Evolutionary conservation across 495 filamentous ascomycete species (phyloP).

Genomic region (Bacidia gigantensis): DNA sequence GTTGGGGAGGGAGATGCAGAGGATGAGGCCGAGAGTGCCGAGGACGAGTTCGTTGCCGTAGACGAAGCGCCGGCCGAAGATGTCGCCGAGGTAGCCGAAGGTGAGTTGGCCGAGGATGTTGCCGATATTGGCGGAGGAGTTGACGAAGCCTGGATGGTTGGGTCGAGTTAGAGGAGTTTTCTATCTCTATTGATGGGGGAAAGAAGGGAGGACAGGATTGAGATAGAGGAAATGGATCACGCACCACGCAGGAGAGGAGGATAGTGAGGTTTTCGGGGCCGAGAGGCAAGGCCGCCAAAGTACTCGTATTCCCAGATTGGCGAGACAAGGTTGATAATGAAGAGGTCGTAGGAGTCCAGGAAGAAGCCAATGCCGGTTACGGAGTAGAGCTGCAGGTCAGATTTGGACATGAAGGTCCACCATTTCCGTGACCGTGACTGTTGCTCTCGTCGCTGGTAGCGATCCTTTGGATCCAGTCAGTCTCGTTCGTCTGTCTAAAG

Average conservation of each 20-base stretch:
- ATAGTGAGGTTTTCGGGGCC: conserved; percentile 3
- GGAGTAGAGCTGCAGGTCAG: conserved; percentile 7
- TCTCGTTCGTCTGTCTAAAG: background rate
- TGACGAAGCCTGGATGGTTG: background rate
- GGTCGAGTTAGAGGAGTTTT: background rate
- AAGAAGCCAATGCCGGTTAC: conserved; percentile 13
- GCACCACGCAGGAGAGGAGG: conserved; percentile 8
- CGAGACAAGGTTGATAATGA: conserved; percentile 11
- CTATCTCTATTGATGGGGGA: background rate
- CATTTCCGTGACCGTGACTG: background rate
- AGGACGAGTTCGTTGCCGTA: conserved; percentile 12
- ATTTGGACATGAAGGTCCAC: conserved; percentile 4
- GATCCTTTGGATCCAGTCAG: background rate
- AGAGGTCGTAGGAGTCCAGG: conserved; percentile 11
- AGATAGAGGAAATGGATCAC: background rate
- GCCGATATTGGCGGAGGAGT: conserved; percentile 9
- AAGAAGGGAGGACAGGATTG: background rate
- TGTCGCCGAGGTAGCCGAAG: conserved; percentile 9
- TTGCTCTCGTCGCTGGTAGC: conserved; percentile 3
- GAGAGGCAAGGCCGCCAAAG: background rate
- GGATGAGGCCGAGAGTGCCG: conserved; percentile 6
- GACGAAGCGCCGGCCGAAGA: conserved; percentile 9
- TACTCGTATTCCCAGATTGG: conserved; percentile 13
- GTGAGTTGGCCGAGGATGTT: conserved; percentile 11
- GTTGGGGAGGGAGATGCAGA: conserved; percentile 10